Base-by-base conservation (phyloP, 345 rosid species). In the Syzygium aqueum region DNA sequence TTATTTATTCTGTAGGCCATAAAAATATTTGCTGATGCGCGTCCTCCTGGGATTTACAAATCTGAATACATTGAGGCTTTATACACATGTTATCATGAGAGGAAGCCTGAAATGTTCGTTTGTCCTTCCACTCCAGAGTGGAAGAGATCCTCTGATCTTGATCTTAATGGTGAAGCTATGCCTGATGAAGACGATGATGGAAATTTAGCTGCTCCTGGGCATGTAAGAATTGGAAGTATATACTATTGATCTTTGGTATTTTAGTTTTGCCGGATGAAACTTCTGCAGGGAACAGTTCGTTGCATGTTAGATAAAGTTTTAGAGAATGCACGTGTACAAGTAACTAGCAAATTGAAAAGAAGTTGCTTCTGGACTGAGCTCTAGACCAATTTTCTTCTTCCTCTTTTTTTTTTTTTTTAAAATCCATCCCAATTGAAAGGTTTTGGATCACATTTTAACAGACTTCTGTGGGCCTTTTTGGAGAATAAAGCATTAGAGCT, bases 31-130 rank as follows among this genome's bases (percentile, higher is more conserved):
- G 85, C 98, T 10, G 96, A 94, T 28, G 97, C 97, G 85, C 99
- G 99, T 5, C 98, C 99, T 85, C 99, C 99, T 40, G 99, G 99
- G 88, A 98, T 98, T 53, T 98, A 98, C 88, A 98, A 98, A 91
- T 93, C 96, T 4, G 98, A 96, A 53, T 98, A 98, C 86, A 94
- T 98, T 84, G 96, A 96, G 88, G 95, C 96, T 67, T 89, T 98
- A 59, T 96, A 95, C 82, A 85, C 92, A n/a, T 96, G 93, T 90
- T 98, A 98, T 93, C 99, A 98, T 65, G 99, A 98, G 89, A 95
- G 90, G 89, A 96, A 91, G 92, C 98, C 98, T 77, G 96, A 94
- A 28, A 91, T 86, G 89, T 90, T 94, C 82, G 84, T 86, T 84
- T 98, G 96, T 88, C 99, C 99, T 21, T 77, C 93, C 87, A 96